Percentiles rank a stretch among this genome's conserved stretches.
These are phyloP conservation scores for Cerrena zonata DNA, from an alignment of 1,284 basidiomycete species.

Conservation along the genomic window DNA sequence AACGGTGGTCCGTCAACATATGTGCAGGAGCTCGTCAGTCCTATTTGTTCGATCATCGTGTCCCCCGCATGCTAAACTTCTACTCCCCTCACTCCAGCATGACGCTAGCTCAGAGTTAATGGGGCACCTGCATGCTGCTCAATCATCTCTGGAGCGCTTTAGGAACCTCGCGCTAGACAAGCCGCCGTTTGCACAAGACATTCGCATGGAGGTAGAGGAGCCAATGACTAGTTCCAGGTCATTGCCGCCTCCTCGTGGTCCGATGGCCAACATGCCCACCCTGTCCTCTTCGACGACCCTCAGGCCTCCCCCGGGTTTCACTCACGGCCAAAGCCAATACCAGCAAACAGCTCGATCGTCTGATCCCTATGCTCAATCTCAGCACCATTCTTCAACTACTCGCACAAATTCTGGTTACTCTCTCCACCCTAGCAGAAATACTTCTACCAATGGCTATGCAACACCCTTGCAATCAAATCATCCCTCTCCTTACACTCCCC, in stretches of 20 bases:
- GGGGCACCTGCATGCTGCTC: conserved; percentile 41
- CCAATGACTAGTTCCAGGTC: not conserved
- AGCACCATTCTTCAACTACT: not conserved
- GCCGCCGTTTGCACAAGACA: not conserved
- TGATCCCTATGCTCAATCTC: not conserved
- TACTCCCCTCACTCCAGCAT: conserved; percentile 28
- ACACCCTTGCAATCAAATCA: not conserved
- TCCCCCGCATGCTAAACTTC: not conserved
- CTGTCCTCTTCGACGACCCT: not conserved
- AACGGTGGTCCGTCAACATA: conserved; percentile 15
- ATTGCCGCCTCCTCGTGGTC: not conserved
- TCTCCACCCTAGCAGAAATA: not conserved
- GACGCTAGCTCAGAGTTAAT: conserved; percentile 47
- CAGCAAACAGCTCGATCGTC: not conserved
- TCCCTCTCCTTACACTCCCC: not conserved
- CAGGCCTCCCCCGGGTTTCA: not conserved
- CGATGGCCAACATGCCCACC: not conserved
- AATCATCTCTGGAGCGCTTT: conserved; percentile 40
- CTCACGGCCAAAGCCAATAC: not conserved
- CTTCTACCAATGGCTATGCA: not conserved
- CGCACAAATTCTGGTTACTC: not conserved
- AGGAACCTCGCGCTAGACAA: conserved; percentile 24
- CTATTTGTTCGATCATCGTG: not conserved
- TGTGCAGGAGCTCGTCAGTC: conserved; percentile 41
- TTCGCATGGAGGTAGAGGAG: not conserved